Percentiles rank a stretch among this genome's conserved stretches.
phyloP scores from a whole-genome alignment of 192 early-diverging fungal genomes.

The Thamnidium elegans region DNA sequence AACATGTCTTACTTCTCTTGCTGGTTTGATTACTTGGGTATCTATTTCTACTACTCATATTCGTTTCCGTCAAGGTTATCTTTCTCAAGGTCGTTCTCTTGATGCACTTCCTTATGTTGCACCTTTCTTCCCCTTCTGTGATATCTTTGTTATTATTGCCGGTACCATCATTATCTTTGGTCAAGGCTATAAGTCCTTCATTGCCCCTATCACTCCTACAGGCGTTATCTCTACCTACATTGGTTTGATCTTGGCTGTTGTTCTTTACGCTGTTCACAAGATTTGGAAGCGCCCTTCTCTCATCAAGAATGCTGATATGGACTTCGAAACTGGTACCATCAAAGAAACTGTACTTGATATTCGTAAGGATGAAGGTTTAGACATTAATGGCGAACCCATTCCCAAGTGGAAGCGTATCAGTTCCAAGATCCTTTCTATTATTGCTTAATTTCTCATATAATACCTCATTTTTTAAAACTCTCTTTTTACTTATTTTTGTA shows the following conservation, averaged over 20 bases:
- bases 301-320: conserved; percentile 57
- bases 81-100: conserved; percentile 66
- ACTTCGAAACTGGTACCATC: conserved; percentile 54
- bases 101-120: conserved; percentile 71
- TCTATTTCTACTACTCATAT: conserved; percentile 78
- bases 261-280: conserved; percentile 57
- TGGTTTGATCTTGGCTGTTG: conserved; percentile 61
- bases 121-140: conserved; percentile 67
- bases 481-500: neutral
- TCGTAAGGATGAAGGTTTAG: conserved; percentile 12
- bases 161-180: conserved; percentile 56
- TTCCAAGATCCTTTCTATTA: conserved; percentile 20
- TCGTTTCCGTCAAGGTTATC: conserved; percentile 78
- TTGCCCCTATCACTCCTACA: conserved; percentile 45
- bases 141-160: conserved; percentile 64
- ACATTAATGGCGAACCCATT: conserved; percentile 5
- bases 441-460: conserved; percentile 23
- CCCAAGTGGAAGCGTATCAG: conserved; percentile 26
- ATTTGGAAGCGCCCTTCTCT: conserved; percentile 40
- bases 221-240: conserved; percentile 62
- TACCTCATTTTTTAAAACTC: neutral
- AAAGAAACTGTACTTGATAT: conserved; percentile 18
- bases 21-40: conserved; percentile 83
- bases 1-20: conserved; percentile 65
- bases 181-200: conserved; percentile 57